Evolutionary conservation across 2,329 filamentous ascomycete genomes (phyloP), one percentile per base, ranked within the genome.

Genomic region (Pyricularia pennisetigena): DNA sequence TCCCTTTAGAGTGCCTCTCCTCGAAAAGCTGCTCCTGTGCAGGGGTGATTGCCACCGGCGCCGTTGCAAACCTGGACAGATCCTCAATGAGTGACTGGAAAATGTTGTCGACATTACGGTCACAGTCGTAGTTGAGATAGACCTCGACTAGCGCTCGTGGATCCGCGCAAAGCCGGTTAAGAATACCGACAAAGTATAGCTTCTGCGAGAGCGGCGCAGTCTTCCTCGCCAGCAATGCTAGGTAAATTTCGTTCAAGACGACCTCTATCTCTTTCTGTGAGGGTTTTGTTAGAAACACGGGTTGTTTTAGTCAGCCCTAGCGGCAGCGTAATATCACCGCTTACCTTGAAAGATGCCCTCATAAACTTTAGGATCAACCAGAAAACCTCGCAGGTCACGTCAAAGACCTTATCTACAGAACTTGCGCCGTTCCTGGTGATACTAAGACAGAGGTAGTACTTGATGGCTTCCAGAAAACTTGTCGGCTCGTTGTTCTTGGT

Each of bases 101-200:
- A 78, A 98, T 95, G 78, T 99, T 99, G 79, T 98, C 94, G 69
- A 98, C 87, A 59, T 93, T 93, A 70, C 94, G 86, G 75, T 98
- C 96, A 79, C 95, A 99, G 77, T 99, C 95, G 75, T 99, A 99
- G 78, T 99, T 99, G 71, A 99, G 86, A 78, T 99, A 99, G 16
- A 94, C 90, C 78, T 99, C 95, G 20, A 99, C 95, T 65, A 99
- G 78, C 0, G 93, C 94, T 72, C 92, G 86, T 1, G 94, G 92
- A 76, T 99, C 95, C 20, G 87, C 88, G 69, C 91, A 94, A 65
- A 99, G 83, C 69, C 94, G 86, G 73, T 92, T 91, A 67, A 99
- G 84, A 29, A 99, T 88, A 70, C 88, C 89, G 77, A 99, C 87
- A 72, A 98, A 95, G 75, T 94, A 93, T 68, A 95, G 86, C 78